Base-by-base conservation (phyloP, 192 early-diverging fungal genomes). In the Entophlyctis helioformis region DNA sequence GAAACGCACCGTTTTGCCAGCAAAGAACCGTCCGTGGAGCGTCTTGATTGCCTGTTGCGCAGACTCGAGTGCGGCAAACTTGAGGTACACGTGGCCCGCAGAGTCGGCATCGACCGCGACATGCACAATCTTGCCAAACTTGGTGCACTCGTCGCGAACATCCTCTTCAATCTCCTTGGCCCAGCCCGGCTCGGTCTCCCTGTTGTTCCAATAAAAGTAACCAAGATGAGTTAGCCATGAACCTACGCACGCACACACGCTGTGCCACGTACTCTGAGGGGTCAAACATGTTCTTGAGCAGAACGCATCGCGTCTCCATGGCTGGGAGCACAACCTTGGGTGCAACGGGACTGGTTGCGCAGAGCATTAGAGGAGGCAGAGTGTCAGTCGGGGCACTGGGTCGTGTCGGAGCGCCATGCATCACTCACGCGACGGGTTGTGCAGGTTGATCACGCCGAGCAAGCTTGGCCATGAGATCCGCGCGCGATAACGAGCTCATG, bases 261-360 rank as follows among this genome's bases (percentile, higher is more conserved):
- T 18, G 53, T 20, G 16, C 49, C 18, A 70, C 76, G 56, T 78
- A 86, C 81, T 86, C 84, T 47, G 64, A 66, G 29, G 85, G 84
- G 27, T 86, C 77, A 55, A 91, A 91, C 87, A 89, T 87, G 48
- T 91, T 87, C 31, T 82, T 86, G 47, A 91, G 57, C 36, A 89
- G 54, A 1, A 91, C 64, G 29, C 74, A 74, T 23, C 78, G 72
- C 11, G 83, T 74, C 19, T 69, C 66, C 42, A 66, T 59, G 23
- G 19, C 26, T 26, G n/a, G 20, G 9, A 46, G n/a, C n/a, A n/a
- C n/a, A n/a, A n/a, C n/a, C n/a, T n/a, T n/a, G n/a, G n/a, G n/a
- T n/a, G n/a, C n/a, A n/a, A n/a, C n/a, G n/a, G n/a, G n/a, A n/a
- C n/a, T n/a, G n/a, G n/a, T n/a, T n/a, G n/a, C n/a, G n/a, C n/a